Evolutionary conservation across 2,329 filamentous ascomycete genomes (phyloP).

Genomic region (Ophiocordyceps camponoti-rufipedis): DNA sequence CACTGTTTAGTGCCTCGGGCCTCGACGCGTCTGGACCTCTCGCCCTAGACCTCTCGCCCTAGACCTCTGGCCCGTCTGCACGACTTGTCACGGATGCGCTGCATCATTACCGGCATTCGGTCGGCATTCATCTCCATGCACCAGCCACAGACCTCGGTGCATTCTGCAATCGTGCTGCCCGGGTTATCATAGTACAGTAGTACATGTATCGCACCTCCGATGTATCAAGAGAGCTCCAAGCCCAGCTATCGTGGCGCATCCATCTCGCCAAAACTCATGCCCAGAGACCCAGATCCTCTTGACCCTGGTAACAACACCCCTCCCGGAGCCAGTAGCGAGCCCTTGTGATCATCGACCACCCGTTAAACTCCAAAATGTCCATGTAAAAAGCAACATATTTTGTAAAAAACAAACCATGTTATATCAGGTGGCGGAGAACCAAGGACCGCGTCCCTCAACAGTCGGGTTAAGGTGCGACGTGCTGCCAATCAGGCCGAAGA

Average conservation of each 20-base stretch:
- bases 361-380: neutral
- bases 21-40: no score
- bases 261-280: neutral
- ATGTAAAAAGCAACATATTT: neutral
- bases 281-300: neutral
- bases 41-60: no score
- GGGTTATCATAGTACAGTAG: neutral
- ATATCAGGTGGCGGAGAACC: neutral
- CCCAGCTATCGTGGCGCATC: no score
- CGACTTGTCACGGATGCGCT: neutral
- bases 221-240: neutral
- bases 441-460: no score
- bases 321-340: neutral
- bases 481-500: conserved; percentile 28
- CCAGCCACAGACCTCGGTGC: neutral
- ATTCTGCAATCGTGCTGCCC: neutral
- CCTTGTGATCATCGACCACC: neutral
- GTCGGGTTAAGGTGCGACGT: neutral
- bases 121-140: neutral
- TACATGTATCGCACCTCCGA: neutral
- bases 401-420: no score
- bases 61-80: neutral
- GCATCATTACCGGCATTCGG: neutral
- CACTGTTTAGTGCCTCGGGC: no score
- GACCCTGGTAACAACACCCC: neutral